phyloP scores from a whole-genome alignment of 768 basidiomycete genomes.

The Tulasnella sp. region DNA sequence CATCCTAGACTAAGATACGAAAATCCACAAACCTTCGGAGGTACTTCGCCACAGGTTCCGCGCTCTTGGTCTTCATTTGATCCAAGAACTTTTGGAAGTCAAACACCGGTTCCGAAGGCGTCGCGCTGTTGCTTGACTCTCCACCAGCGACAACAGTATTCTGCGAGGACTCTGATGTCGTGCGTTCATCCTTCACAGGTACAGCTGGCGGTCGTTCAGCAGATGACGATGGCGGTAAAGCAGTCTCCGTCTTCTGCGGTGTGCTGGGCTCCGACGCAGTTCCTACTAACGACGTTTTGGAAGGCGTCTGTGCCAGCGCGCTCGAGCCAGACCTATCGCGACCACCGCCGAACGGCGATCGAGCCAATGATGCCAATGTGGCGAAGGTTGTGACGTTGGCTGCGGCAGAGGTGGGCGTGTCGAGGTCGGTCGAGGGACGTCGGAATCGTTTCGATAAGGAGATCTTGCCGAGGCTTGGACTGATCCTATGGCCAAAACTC shows the following conservation, averaged over 20 bases:
- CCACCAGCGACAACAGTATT: slow-evolving; percentile 25
- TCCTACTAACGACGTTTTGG: slow-evolving; percentile 11
- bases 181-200: slow-evolving; percentile 17
- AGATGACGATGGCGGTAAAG: slow-evolving; percentile 7
- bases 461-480: background rate
- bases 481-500: background rate
- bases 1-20: background rate
- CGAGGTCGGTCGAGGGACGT: slow-evolving; percentile 8
- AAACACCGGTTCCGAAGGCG: slow-evolving; percentile 32
- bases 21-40: slow-evolving; percentile 65
- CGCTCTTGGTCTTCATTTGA: slow-evolving; percentile 78
- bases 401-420: slow-evolving; percentile 7
- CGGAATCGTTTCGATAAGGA: background rate
- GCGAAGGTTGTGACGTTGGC: slow-evolving; percentile 2
- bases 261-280: slow-evolving; percentile 10
- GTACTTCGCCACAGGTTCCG: slow-evolving; percentile 91
- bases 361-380: background rate
- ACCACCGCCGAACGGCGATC: slow-evolving; percentile 4
- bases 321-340: slow-evolving; percentile 9
- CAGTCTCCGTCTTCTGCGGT: slow-evolving; percentile 5
- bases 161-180: slow-evolving; percentile 2
- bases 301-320: background rate
- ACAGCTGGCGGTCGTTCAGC: background rate
- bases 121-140: slow-evolving; percentile 34
- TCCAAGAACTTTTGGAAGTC: slow-evolving; percentile 94